Conservation (phyloP, 805 yeast species). For the Teunomyces aglyptinius region DNA sequence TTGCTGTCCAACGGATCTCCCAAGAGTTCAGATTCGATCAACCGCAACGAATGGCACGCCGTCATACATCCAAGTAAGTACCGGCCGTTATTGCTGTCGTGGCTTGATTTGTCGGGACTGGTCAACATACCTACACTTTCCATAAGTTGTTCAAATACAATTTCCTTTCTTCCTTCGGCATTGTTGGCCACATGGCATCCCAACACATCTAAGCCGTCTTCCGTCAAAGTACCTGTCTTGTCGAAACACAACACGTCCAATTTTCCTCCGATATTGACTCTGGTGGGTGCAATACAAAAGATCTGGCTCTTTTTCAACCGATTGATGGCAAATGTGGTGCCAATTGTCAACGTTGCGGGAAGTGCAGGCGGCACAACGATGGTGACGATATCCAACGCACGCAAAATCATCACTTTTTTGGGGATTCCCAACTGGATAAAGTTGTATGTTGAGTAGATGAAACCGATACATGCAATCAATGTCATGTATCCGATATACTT, state of each 20-base stretch:
- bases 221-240: slow-evolving; percentile 96
- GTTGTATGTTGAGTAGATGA: slow-evolving; percentile 76
- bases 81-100: slow-evolving; percentile 30
- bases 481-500: slow-evolving; percentile 96
- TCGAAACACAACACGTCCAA: slow-evolving; percentile 89
- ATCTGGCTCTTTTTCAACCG: slow-evolving; percentile 64
- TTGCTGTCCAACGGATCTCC: slow-evolving; percentile 95
- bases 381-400: slow-evolving; percentile 92
- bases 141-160: slow-evolving; percentile 31
- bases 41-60: slow-evolving; percentile 83
- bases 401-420: slow-evolving; percentile 64
- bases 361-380: slow-evolving; percentile 98
- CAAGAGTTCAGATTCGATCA: slow-evolving; percentile 72
- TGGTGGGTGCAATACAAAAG: slow-evolving; percentile 90
- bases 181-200: slow-evolving; percentile 47
- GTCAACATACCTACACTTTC: slow-evolving; percentile 2
- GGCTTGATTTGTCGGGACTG: slow-evolving; percentile 7
- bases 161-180: slow-evolving; percentile 41
- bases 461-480: slow-evolving; percentile 78
- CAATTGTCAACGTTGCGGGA: slow-evolving; percentile 96
- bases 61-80: slow-evolving; percentile 49
- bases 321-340: slow-evolving; percentile 86
- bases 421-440: slow-evolving; percentile 77
- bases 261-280: slow-evolving; percentile 96
- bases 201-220: slow-evolving; percentile 90